Conservation (phyloP, 2,329 filamentous ascomycete species). For the Orbilia blumenaviensis region DNA sequence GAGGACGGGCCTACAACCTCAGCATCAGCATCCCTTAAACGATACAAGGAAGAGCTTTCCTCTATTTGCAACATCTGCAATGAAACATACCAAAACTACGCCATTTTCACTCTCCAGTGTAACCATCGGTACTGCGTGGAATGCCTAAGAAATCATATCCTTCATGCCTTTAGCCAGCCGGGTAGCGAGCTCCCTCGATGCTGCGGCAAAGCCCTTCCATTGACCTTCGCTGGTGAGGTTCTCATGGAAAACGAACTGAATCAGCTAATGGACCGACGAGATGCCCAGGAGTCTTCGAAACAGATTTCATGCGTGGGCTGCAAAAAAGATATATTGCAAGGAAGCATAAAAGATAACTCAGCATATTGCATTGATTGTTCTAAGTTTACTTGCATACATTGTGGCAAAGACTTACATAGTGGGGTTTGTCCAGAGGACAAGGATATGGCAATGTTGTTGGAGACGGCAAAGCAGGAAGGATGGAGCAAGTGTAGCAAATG, state of each 20-base stretch:
- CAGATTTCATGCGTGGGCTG: constrained; percentile 36
- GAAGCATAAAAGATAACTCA: constrained; percentile 32
- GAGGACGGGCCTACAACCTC: constrained; percentile 36
- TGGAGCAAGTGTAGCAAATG: constrained; percentile 58
- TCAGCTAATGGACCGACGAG: constrained; percentile 30
- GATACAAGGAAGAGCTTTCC: constrained; percentile 37
- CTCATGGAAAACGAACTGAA: constrained; percentile 42
- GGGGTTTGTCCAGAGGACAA: constrained; percentile 57
- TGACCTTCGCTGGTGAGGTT: constrained; percentile 40
- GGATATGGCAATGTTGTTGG: constrained; percentile 54
- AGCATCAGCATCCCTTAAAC: constrained; percentile 32
- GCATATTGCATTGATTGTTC: constrained; percentile 52
- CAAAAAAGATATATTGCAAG: constrained; percentile 43
- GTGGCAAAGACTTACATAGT: constrained; percentile 54
- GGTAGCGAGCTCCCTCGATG: constrained; percentile 38
- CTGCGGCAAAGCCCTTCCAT: constrained; percentile 35
- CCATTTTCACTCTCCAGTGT: constrained; percentile 39
- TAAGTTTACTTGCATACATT: constrained; percentile 55
- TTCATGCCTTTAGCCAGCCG: constrained; percentile 34
- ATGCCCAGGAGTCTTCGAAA: constrained; percentile 41
- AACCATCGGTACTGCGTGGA: constrained; percentile 45
- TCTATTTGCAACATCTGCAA: constrained; percentile 47
- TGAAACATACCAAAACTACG: constrained; percentile 35
- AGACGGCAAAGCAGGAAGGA: constrained; percentile 55
- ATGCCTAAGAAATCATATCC: constrained; percentile 40